Conservation (phyloP, 331 rosid genomes). For the Erythrophleum ivorense region DNA sequence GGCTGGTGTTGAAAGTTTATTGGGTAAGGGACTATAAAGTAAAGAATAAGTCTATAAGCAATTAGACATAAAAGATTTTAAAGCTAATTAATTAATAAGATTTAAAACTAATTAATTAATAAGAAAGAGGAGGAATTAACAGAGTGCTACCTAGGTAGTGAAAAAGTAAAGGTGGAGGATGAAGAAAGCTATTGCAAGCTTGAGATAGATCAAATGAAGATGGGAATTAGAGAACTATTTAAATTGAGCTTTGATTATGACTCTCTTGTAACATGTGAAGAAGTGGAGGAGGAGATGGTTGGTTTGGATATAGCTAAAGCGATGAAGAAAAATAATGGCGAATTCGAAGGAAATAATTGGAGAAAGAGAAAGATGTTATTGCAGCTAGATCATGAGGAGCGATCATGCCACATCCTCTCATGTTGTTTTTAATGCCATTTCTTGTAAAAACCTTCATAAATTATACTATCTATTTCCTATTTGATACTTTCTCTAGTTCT, state of each 20-base stretch:
- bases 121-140: conserved; percentile 40
- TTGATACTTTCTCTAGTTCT: too few species aligned
- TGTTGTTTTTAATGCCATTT: too few species aligned
- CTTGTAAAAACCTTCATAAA: too few species aligned
- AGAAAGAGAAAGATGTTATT: conserved; percentile 55
- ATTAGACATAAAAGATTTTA: conserved; percentile 15
- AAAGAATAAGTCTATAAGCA: conserved; percentile 70
- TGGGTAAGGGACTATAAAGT: conserved; percentile 59
- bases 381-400: conserved; percentile 68
- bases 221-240: too few species aligned
- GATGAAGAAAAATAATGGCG: conserved; percentile 19
- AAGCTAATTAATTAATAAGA: too few species aligned
- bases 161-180: conserved; percentile 57
- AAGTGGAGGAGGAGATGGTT: background rate
- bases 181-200: conserved; percentile 32
- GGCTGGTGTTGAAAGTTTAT: conserved; percentile 84
- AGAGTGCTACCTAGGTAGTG: conserved; percentile 35
- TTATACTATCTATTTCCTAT: too few species aligned
- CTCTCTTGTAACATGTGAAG: too few species aligned
- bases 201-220: too few species aligned
- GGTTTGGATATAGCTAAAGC: background rate
- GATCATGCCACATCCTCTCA: too few species aligned
- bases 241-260: too few species aligned
- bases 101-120: background rate
- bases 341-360: conserved; percentile 9